Evolutionary conservation across 345 rosid genomes (phyloP).

Genomic region (Salix arbutifolia): DNA sequence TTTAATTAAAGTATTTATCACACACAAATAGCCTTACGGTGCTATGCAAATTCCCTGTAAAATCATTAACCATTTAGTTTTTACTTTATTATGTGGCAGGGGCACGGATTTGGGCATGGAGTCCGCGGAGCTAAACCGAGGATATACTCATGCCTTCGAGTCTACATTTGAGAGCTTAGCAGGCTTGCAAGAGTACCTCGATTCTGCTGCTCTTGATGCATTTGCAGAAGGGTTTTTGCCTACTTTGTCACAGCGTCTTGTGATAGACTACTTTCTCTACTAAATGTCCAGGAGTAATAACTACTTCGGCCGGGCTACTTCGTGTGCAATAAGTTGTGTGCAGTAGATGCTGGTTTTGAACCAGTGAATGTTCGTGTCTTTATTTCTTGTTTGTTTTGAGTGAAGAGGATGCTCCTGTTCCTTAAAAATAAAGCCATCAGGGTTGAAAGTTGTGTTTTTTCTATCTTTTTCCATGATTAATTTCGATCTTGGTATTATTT

Average conservation of each 20-base stretch:
- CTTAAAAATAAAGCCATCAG: not conserved
- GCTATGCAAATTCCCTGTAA: not conserved
- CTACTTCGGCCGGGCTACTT: not conserved
- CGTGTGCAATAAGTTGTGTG: not conserved
- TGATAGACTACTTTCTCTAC: not conserved
- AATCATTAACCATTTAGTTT: not conserved
- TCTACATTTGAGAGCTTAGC: too few relatives aligned
- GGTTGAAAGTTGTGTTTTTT: not conserved
- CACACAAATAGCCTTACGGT: too few relatives aligned
- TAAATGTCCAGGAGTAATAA: not conserved
- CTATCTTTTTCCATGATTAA: not conserved
- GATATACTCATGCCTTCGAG: too few relatives aligned
- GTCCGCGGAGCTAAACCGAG: too few relatives aligned
- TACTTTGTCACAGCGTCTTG: not conserved
- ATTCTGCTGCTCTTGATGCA: too few relatives aligned
- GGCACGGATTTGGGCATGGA: too few relatives aligned
- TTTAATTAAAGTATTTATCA: too few relatives aligned
- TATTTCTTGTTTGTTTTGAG: not conserved
- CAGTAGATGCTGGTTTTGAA: not conserved
- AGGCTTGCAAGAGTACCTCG: too few relatives aligned
- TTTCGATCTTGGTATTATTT: not conserved
- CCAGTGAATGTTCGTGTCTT: not conserved
- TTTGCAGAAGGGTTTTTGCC: not conserved
- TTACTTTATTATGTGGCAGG: too few relatives aligned
- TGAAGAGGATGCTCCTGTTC: not conserved